phyloP scores from a whole-genome alignment of 169 alveolate species.

The Theileria sp. region DNA sequence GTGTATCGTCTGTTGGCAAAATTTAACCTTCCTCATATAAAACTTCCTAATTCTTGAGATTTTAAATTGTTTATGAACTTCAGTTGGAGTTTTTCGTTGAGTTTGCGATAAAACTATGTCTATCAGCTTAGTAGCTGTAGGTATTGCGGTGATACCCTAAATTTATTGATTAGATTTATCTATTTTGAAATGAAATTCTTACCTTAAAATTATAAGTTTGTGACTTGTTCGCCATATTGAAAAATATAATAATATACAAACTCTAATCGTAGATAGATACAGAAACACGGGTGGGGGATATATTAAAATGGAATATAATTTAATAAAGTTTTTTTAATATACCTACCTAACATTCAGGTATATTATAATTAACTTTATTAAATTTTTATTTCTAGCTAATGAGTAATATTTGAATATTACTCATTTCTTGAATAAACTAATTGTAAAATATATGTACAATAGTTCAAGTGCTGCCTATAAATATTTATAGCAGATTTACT shows the following conservation, averaged over 20 bases:
- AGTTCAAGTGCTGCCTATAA: not conserved
- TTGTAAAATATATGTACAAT: not conserved
- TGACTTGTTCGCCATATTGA: constrained; percentile 60
- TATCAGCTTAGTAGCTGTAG: constrained; percentile 88
- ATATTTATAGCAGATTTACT: not conserved
- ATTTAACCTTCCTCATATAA: constrained; percentile 98
- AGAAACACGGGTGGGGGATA: not conserved
- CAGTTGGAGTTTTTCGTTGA: constrained; percentile 99
- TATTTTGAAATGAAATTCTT: not conserved
- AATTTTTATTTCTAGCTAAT: not conserved
- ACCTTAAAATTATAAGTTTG: constrained; percentile 67
- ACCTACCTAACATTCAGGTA: not conserved
- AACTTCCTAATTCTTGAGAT: constrained; percentile 96
- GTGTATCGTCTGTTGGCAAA: constrained; percentile 90
- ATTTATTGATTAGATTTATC: not conserved
- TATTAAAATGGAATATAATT: not conserved
- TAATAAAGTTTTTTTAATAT: not conserved
- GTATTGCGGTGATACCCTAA: constrained; percentile 88
- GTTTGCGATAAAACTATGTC: constrained; percentile 95
- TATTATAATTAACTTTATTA: not conserved
- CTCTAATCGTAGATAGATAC: not conserved
- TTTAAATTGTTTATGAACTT: constrained; percentile 95
- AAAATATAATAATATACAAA: not conserved
- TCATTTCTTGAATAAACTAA: not conserved
- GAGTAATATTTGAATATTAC: not conserved